Base-by-base conservation (phyloP, 2,329 filamentous ascomycete genomes). In the Zalaria obscura region DNA sequence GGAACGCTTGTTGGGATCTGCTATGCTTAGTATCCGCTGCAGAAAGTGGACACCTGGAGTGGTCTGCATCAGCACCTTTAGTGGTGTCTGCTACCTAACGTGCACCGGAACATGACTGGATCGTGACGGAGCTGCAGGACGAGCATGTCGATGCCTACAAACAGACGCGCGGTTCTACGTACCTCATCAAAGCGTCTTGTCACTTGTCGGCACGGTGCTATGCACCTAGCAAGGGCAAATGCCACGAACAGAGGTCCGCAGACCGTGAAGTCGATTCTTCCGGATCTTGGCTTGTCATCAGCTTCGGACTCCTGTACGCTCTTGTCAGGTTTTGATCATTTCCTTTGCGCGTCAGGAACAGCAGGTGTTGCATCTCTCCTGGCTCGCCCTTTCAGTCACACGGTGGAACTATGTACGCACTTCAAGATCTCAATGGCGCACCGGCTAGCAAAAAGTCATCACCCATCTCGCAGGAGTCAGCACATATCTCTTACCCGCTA, bases 161-260 rank as follows among this genome's bases (percentile, higher is more conserved):
- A 69, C 69, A 61, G 62, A 63, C 62, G 51, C 52, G 53, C 46
- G 47, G 50, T 43, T 34, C 48, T 50, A 48, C 41, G 41, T 49
- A 54, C 55, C 54, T 54, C 48, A 29, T 48, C 54, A 55, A 63
- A 64, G 49, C 52, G 47, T 35, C n/a, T 43, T 37, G 36, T 63
- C 68, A 72, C 73, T 76, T 70, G 75, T 66, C 74, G 54, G 74
- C 74, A 76, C 62, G 71, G 65, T 62, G 58, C 56, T 54, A 36
- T 45, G 46, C 52, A 58, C 60, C 66, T 63, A 73, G 74, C 74
- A 73, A 76, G 73, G 68, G 69, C 64, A 50, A 32, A n/a, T 32
- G 58, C 50, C 57, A 54, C 61, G 59, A 57, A 62, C 60, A 61
- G 59, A 64, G 61, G 55, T 58, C 57, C 52, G 36, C 18, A 25